Evolutionary conservation across 495 filamentous ascomycete genomes (phyloP), one percentile per base, ranked within the genome.

Genomic region (Neurospora tetrasperma): DNA sequence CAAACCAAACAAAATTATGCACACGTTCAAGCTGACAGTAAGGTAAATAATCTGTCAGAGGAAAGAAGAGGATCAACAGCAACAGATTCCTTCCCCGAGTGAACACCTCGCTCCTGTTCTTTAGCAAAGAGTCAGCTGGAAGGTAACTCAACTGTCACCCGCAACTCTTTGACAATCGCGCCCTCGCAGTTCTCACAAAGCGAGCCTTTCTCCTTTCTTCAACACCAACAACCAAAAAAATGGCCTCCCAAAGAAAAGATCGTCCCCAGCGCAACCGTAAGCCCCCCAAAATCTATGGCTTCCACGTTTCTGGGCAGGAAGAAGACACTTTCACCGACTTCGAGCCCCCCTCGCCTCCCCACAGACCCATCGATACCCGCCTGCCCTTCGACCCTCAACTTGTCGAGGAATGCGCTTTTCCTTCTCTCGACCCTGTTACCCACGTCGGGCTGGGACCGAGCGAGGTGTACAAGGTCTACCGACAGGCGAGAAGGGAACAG

Each of bases 341-440:
- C 27, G 23, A 9, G 6, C 5, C 27, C 27, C 27, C 23, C 23
- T 66, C 54, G 12, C 54, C 27, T 66, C 27, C 27, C 6, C 23
- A 0, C 14, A 72, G 69, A 2, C 75, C 77, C 0, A 18, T 54
- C 12, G 54, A 31, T 35, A 12, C 43, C 73, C 39, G 75, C 72
- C 68, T 31, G 71, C 66, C 69, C 18, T 77, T 74, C 71, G 73
- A 75, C 48, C 18, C 31, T 3, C 43, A 59, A 10, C 73, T 78
- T n/a, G 73, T 59, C 4, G 35, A 7, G 10, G 31, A 74, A 46
- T 78, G 76, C 54, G 78, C 78, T 48, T 75, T 76, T 31, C 78
- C 78, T 35, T 72, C 70, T 39, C 35, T 79, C 62, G 27, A 66
- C 14, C 74, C 73, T 7, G 48, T 75, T 10, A 48, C 74, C 40